Base-by-base conservation (phyloP, 768 basidiomycete genomes). In the Lactarius hengduanensis region DNA sequence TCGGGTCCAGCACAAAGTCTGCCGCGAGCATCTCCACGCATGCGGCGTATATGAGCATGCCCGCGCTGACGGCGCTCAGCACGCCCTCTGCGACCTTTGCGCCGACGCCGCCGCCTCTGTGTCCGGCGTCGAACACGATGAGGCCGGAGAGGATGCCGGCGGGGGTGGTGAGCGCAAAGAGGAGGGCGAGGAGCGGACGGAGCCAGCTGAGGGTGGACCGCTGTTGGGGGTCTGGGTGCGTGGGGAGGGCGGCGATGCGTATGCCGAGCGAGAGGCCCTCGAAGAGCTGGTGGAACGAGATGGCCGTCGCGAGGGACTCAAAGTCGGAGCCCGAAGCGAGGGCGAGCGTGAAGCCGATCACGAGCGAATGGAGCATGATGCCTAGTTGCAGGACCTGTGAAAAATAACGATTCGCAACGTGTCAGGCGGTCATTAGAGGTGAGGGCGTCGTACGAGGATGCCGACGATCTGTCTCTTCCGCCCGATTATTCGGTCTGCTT, bases 21-120 rank as follows among this genome's bases (percentile, higher is more conserved):
- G 85, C 91, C 0, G 90, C 91, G 60, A 94, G 83, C 89, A 94
- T 93, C 80, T 93, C 92, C 8, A 93, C 90, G 11, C 87, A 90
- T 13, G 88, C 84, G 0, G 88, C 91, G 71, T 92, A 93, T 55
- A 88, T 91, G 58, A 94, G 82, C 88, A 93, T 86, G 3, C 91
- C 91, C 0, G 91, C 89, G 0, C 89, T 91, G 38, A 92, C 80
- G n/a, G 89, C 90, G 8, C 86, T 88, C 87, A 92, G 87, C 54
- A 92, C 72, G 26, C 91, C 91, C 73, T 90, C 87, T 1, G 81
- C 80, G 18, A 89, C 79, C 43, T 79, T 76, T 74, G 87, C 78
- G n/a, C 78, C 78, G 11, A 79, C 83, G 72, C 67, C 72, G 74
- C 77, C 64, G 56, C 77, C 70, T 26, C 72, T 68, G 28, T 73